A percentile compares a stretch with the other conserved stretches of the same genome.
Conservation (phyloP, 805 yeast genomes). For the Kluyveromyces dobzhanskii region DNA sequence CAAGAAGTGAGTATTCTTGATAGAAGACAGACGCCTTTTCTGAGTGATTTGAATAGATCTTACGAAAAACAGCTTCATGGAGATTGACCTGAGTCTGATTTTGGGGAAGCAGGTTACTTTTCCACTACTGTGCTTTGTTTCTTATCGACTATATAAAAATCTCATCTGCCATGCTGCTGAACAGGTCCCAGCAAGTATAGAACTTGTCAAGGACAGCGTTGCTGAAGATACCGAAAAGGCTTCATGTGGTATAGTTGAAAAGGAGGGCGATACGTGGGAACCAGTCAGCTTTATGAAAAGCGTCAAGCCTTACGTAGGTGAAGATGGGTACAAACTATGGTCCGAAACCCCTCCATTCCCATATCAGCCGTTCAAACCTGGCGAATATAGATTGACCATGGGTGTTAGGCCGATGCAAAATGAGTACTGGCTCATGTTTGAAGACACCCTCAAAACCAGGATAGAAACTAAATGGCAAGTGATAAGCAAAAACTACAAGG, state of each 20-base stretch:
- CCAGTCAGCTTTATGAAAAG: slow-evolving; percentile 30
- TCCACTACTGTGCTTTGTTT: slow-evolving; percentile 15
- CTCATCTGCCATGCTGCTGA: background rate
- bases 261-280: slow-evolving; percentile 7
- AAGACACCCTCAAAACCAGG: slow-evolving; percentile 44
- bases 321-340: slow-evolving; percentile 29
- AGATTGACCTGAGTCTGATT: slow-evolving; percentile 8
- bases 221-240: background rate
- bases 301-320: slow-evolving; percentile 12
- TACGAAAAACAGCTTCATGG: background rate
- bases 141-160: slow-evolving; percentile 11
- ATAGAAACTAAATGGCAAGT: slow-evolving; percentile 32
- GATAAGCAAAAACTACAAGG: slow-evolving; percentile 11
- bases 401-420: slow-evolving; percentile 43
- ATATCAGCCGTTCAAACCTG: slow-evolving; percentile 54
- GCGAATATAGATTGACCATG: slow-evolving; percentile 54
- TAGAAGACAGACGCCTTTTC: too few species aligned
- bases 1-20: too few species aligned
- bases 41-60: too few species aligned
- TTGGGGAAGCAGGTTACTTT: slow-evolving; percentile 17
- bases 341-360: slow-evolving; percentile 33
- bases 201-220: background rate
- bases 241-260: background rate
- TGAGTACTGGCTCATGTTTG: slow-evolving; percentile 53
- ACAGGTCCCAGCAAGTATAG: background rate